Conservation (phyloP, 2,329 filamentous ascomycete genomes). For the Hymenoscyphus infarciens region DNA sequence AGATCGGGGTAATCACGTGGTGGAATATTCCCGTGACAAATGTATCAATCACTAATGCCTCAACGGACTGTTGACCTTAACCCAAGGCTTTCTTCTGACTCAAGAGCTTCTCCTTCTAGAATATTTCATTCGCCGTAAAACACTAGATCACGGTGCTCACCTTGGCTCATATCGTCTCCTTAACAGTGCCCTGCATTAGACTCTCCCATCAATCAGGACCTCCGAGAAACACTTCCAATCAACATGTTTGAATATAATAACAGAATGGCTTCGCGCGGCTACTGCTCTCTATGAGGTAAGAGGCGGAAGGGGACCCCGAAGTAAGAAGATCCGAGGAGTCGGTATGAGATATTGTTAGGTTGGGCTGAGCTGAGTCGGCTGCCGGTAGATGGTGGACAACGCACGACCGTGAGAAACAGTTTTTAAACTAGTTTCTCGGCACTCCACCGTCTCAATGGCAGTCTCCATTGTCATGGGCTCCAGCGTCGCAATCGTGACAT, state of each 20-base stretch:
- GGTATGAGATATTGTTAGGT: not conserved
- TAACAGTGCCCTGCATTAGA: slow-evolving; percentile 2
- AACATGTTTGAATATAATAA: not conserved
- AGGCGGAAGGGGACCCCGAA: not conserved
- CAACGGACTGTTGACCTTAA: too few relatives aligned
- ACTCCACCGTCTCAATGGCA: slow-evolving; percentile 13
- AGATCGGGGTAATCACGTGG: too few relatives aligned
- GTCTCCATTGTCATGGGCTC: slow-evolving; percentile 20
- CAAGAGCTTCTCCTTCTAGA: not conserved
- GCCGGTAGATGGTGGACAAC: not conserved
- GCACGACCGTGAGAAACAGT: not conserved
- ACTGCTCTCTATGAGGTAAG: not conserved
- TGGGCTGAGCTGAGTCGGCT: too few relatives aligned
- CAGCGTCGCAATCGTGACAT: slow-evolving; percentile 19
- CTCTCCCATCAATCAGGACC: not conserved
- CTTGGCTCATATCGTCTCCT: not conserved
- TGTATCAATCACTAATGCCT: too few relatives aligned
- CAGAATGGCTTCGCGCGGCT: not conserved
- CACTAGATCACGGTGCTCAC: not conserved
- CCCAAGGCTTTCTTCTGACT: not conserved
- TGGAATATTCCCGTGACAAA: too few relatives aligned
- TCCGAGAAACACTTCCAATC: slow-evolving; percentile 3
- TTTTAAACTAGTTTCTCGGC: not conserved
- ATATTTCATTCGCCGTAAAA: not conserved
- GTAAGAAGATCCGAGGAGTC: not conserved